phyloP scores from a whole-genome alignment of 176 grass and related monocot species.

The Oryza punctata region DNA sequence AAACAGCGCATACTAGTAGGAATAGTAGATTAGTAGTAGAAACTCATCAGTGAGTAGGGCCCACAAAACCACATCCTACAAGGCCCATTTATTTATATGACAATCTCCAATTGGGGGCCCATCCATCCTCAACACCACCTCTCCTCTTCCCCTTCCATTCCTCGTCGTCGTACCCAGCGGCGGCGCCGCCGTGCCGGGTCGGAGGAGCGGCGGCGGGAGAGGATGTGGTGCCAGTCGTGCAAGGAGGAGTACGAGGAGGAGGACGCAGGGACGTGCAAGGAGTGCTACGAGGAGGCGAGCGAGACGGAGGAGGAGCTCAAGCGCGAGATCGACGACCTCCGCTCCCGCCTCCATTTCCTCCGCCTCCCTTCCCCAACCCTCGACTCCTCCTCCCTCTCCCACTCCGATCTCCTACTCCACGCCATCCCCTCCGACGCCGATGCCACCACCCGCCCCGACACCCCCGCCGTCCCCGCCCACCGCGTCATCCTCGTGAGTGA shows the following conservation, averaged over 20 bases:
- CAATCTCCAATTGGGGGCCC: too few relatives aligned
- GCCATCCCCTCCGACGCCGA: constrained; percentile 34
- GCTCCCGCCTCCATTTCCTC: constrained; percentile 75
- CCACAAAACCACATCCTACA: too few relatives aligned
- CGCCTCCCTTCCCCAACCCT: constrained; percentile 59
- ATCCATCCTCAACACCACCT: too few relatives aligned
- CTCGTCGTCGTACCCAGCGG: too few relatives aligned
- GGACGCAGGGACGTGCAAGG: constrained; percentile 88
- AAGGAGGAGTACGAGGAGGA: constrained; percentile 78
- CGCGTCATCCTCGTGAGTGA: constrained; percentile 62
- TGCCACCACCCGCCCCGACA: constrained; percentile 17
- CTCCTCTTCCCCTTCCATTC: too few relatives aligned
- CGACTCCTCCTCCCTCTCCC: constrained; percentile 17
- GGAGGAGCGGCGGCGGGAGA: neutral
- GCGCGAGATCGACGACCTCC: constrained; percentile 91
- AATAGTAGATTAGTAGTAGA: too few relatives aligned
- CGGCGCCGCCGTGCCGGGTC: too few relatives aligned
- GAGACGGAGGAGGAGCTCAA: constrained; percentile 99
- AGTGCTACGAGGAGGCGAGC: constrained; percentile 98
- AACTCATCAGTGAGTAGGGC: too few relatives aligned
- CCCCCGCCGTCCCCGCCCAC: constrained; percentile 67
- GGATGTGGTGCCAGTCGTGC: constrained; percentile 92
- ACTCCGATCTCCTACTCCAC: constrained; percentile 58
- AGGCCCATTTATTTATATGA: too few relatives aligned
- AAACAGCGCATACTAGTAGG: too few relatives aligned